Conservation (phyloP, 768 basidiomycete species). For the Mycena olivaceomarginata region DNA sequence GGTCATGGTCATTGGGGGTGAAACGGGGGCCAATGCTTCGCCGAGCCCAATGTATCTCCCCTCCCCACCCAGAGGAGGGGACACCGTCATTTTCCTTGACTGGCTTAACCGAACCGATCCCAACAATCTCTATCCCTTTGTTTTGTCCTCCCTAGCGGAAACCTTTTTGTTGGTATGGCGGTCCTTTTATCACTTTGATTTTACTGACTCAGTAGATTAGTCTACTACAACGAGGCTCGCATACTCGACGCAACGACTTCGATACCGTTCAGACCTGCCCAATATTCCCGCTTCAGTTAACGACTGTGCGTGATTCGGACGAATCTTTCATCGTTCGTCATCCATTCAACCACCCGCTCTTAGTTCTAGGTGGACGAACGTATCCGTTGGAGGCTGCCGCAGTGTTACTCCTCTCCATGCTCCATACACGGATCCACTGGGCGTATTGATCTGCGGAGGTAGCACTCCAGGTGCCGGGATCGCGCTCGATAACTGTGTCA, state of each 20-base stretch:
- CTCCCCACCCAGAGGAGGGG: conserved; percentile 77
- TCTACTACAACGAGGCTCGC: conserved; percentile 89
- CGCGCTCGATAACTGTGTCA: conserved; percentile 82
- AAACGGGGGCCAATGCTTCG: conserved; percentile 81
- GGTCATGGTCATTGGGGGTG: conserved; percentile 73
- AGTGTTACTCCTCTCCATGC: conserved; percentile 82
- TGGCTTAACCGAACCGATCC: conserved; percentile 85
- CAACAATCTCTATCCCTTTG: conserved; percentile 88
- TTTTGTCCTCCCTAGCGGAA: conserved; percentile 82
- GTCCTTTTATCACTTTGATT: not conserved
- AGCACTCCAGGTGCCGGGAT: conserved; percentile 73
- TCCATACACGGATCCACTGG: conserved; percentile 85
- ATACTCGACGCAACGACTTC: conserved; percentile 80
- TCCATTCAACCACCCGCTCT: not conserved
- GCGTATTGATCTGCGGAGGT: conserved; percentile 85
- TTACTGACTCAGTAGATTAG: conserved; percentile 53
- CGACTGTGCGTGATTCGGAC: conserved; percentile 63
- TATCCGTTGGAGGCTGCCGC: conserved; percentile 87
- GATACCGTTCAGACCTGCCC: conserved; percentile 75
- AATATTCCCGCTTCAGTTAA: conserved; percentile 87
- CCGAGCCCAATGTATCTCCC: conserved; percentile 83
- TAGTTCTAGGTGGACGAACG: conserved; percentile 81
- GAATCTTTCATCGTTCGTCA: not conserved
- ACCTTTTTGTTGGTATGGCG: conserved; percentile 80
- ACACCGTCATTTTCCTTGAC: conserved; percentile 76